These are phyloP conservation scores for Ceratobasidium sp. DNA, from an alignment of 1,284 basidiomycete genomes.

Conservation along the genomic window DNA sequence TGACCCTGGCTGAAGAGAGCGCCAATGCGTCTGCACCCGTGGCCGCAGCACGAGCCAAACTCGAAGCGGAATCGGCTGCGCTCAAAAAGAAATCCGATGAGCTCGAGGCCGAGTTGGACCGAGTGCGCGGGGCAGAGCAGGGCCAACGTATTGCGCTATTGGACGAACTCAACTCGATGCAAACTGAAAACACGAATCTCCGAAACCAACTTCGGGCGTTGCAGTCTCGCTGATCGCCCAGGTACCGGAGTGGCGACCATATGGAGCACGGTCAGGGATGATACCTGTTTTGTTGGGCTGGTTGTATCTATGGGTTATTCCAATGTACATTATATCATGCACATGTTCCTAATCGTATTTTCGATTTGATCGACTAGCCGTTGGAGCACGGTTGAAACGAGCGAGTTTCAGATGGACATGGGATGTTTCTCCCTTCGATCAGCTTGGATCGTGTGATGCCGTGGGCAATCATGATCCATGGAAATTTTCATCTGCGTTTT, in stretches of 20 bases:
- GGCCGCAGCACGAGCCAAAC: slow-evolving; percentile 47
- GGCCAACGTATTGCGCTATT: slow-evolving; percentile 71
- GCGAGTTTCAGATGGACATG: slow-evolving; percentile 10
- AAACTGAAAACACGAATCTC: slow-evolving; percentile 73
- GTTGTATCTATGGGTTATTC: slow-evolving; percentile 21
- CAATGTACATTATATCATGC: slow-evolving; percentile 27
- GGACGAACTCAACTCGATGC: slow-evolving; percentile 78
- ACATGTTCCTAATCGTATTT: slow-evolving; percentile 17
- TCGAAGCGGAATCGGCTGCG: slow-evolving; percentile 53
- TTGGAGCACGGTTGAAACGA: neutral
- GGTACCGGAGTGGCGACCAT: neutral
- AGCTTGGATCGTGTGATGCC: neutral
- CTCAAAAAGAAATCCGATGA: slow-evolving; percentile 53
- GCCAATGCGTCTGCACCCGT: slow-evolving; percentile 59
- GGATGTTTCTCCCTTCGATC: neutral
- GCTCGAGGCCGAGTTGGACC: slow-evolving; percentile 58
- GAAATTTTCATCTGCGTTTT: neutral
- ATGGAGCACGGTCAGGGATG: neutral
- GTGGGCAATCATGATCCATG: neutral
- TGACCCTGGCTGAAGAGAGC: slow-evolving; percentile 78
- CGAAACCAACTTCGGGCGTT: slow-evolving; percentile 65
- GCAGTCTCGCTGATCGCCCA: neutral
- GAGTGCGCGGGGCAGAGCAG: slow-evolving; percentile 69
- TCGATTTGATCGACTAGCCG: neutral
- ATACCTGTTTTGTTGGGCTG: neutral